Evolutionary conservation across 169 alveolate species (phyloP), one percentile per base, ranked within the genome.

Genomic region (Condylostoma magnum): DNA sequence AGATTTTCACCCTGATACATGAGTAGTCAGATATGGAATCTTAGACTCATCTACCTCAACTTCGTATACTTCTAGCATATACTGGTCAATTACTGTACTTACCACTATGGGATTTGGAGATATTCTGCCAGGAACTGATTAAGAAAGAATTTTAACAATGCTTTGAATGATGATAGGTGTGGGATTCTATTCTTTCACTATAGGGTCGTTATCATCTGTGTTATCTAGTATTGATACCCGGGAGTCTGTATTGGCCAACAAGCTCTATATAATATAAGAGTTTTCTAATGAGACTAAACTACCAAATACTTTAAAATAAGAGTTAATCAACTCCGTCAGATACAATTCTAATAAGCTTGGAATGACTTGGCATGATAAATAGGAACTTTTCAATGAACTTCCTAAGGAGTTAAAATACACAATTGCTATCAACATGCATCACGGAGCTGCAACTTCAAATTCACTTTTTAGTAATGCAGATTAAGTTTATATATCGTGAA

Each of bases 51-150:
- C 20, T 36, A 53, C 31, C 31, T 27, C 18, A 25, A 60, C 76
- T n/a, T 22, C 31, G 22, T 86, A 86, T 79, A n/a, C n/a, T n/a
- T n/a, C n/a, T n/a, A n/a, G n/a, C n/a, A 28, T 71, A 15, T 80
- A 80, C 48, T 80, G 77, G 76, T 73, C 80, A 2, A 22, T 80
- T 30, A 53, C 66, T 20, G 76, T 84, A 10, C 18, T 76, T 43
- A 53, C 77, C 0, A 80, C 88, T 18, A 81, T 80, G 10, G 88
- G 88, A 6, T 80, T 53, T 50, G 88, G 88, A 1, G 88, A 80
- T 47, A 76, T 80, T 20, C 41, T 65, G 0, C 75, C 84, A 18
- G 69, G 44, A 12, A 54, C 60, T 2, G 33, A 31, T 2, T 20
- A 5, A 33, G 87, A 80, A 41, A 55, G 55, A 41, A 28, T 63